These are phyloP conservation scores for Lagenidium giganteum DNA, from an alignment of 352 stramenopile genomes.

Conservation along the genomic window DNA sequence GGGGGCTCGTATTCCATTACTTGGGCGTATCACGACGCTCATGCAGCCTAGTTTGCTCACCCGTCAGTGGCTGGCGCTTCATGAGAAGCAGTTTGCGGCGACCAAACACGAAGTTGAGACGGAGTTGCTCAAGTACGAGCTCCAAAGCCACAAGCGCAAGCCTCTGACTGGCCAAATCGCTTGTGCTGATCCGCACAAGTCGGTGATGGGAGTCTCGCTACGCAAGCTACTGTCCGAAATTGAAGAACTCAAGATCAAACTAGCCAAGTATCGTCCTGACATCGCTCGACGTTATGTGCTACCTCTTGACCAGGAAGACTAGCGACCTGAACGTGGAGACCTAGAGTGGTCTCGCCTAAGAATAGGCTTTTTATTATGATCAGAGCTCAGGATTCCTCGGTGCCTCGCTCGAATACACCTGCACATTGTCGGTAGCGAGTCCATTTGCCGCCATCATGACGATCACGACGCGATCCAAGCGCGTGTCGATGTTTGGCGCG, in stretches of 20 bases:
- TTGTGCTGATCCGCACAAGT: slow-evolving; percentile 51
- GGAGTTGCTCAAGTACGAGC: slow-evolving; percentile 61
- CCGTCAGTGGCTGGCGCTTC: slow-evolving; percentile 57
- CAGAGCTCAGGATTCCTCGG: not conserved
- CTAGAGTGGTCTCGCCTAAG: not conserved
- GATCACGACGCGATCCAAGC: slow-evolving; percentile 77
- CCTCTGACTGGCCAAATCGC: slow-evolving; percentile 27
- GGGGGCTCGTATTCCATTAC: slow-evolving; percentile 47
- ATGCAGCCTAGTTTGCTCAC: slow-evolving; percentile 71
- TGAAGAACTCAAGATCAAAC: slow-evolving; percentile 27
- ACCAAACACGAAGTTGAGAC: slow-evolving; percentile 38
- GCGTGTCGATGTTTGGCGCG: slow-evolving; percentile 50
- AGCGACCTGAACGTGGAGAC: not conserved
- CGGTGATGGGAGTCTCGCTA: slow-evolving; percentile 32
- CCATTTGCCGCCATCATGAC: slow-evolving; percentile 31
- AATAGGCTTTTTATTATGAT: slow-evolving; percentile 1
- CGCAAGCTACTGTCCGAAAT: slow-evolving; percentile 44
- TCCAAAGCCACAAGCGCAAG: slow-evolving; percentile 27
- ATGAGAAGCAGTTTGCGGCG: slow-evolving; percentile 32
- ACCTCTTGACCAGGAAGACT: slow-evolving; percentile 25
- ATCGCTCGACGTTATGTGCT: slow-evolving; percentile 41
- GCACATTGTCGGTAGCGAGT: not conserved
- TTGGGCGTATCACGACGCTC: slow-evolving; percentile 63
- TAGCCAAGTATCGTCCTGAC: slow-evolving; percentile 52
- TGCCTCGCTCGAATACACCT: not conserved